Percentiles rank a stretch among this genome's conserved stretches.
These are phyloP conservation scores for Babesia sp. DNA, from an alignment of 169 alveolate species.

Conservation along the genomic window DNA sequence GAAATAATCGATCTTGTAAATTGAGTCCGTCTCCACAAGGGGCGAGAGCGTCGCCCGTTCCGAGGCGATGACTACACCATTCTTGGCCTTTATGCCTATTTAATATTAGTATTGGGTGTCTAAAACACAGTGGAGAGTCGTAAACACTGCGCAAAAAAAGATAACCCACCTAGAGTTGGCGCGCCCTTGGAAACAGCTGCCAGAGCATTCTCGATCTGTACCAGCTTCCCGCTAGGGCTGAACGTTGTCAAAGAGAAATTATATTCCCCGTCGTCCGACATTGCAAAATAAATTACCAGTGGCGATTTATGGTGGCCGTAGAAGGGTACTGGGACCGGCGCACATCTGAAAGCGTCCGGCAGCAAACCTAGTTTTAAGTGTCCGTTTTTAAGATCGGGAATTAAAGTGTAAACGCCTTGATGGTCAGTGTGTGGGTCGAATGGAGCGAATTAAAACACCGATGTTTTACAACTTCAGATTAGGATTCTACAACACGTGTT, in stretches of 20 bases:
- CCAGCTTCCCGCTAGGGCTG: conserved; percentile 95
- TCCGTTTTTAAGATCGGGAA: too few species aligned
- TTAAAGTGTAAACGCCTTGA: too few species aligned
- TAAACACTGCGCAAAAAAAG: background rate
- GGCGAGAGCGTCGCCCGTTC: conserved; percentile 90
- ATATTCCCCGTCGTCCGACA: conserved; percentile 87
- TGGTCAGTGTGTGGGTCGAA: too few species aligned
- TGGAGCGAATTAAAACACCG: too few species aligned
- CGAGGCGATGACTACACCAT: conserved; percentile 95
- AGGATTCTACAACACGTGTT: too few species aligned
- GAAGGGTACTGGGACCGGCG: conserved; percentile 9
- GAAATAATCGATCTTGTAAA: conserved; percentile 89
- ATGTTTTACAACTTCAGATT: too few species aligned
- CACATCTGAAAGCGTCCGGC: too few species aligned
- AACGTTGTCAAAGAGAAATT: conserved; percentile 93
- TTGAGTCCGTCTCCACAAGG: conserved; percentile 91
- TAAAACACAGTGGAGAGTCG: background rate
- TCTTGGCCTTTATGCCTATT: conserved; percentile 90
- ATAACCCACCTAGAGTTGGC: conserved; percentile 87
- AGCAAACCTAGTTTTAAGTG: too few species aligned
- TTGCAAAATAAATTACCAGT: conserved; percentile 42
- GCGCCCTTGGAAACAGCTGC: conserved; percentile 95
- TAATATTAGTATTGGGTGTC: background rate
- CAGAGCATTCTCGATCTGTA: conserved; percentile 96
- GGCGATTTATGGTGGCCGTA: conserved; percentile 23